Evolutionary conservation across 192 early-diverging fungal genomes (phyloP), one percentile per base, ranked within the genome.

Genomic region (Entrophospora sp.): DNA sequence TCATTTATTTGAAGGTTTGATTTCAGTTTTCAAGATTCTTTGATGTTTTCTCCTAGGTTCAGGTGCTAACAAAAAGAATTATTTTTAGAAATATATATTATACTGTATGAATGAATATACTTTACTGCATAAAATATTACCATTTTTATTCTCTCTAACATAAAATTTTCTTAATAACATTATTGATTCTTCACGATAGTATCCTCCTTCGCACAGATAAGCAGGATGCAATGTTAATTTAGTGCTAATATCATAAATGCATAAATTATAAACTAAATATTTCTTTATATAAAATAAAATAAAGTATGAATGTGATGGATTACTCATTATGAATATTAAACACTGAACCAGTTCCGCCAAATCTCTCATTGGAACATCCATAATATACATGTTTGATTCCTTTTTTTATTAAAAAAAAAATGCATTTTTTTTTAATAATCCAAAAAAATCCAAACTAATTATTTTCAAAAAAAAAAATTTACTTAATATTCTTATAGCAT

Each of bases 261-360:
- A 53, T 16, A 14, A 43, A 31, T 57, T 5, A 70, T 64, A 12
- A 55, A 42, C 9, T 14, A 37, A 24, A 49, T 14, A 12, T 2
- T 10, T 28, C 4, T 35, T 24, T n/a, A 51, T 16, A 14, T 27
- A 14, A 57, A n/a, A 62, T 79, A n/a, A n/a, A n/a, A n/a, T n/a
- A n/a, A n/a, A n/a, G n/a, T n/a, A n/a, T n/a, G n/a, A n/a, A n/a
- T n/a, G n/a, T n/a, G n/a, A n/a, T n/a, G n/a, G n/a, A n/a, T 75
- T 79, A 91, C 91, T 87, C 87, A 12, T 66, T 52, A 67, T 94
- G 83, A 20, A 96, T 77, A 18, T 76, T 61, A 14, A 97, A 79
- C 9, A 97, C 92, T 1, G 90, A 91, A n/a, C 93, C 97, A 72
- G 92, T 92, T 30, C 90, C 96, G 27, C 97, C 97, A 79, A 99